Evolutionary conservation across 352 stramenopile genomes (phyloP).

Genomic region (Thalassiosira mediterranea): DNA sequence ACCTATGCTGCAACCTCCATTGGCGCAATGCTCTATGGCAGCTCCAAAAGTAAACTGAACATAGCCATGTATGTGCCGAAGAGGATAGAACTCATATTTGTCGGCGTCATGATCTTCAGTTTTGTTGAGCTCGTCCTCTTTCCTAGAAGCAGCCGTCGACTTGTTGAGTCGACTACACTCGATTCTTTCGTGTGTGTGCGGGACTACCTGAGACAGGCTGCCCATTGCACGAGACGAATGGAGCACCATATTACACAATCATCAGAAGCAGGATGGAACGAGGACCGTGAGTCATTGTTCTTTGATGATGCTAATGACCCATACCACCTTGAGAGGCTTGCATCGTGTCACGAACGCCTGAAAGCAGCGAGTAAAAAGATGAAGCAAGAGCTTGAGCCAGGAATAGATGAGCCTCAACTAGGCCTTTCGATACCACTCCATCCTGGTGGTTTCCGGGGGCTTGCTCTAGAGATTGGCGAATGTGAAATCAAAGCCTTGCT

Average conservation of each 20-base stretch:
- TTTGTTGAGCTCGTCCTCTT: constrained; percentile 45
- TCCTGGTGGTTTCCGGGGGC: too few relatives aligned
- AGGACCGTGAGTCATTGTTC: too few relatives aligned
- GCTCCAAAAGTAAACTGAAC: constrained; percentile 26
- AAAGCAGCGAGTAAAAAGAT: too few relatives aligned
- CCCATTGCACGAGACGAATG: constrained; percentile 6
- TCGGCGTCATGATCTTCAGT: constrained; percentile 38
- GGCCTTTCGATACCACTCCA: too few relatives aligned
- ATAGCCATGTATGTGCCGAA: constrained; percentile 39
- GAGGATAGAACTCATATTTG: constrained; percentile 45
- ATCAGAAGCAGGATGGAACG: too few relatives aligned
- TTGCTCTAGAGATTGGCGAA: too few relatives aligned
- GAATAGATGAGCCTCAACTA: too few relatives aligned
- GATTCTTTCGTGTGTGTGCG: constrained; percentile 20
- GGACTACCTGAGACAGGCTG: constrained; percentile 19
- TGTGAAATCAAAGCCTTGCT: too few relatives aligned
- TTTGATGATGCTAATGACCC: too few relatives aligned
- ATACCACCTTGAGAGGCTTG: too few relatives aligned
- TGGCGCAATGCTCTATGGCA: constrained; percentile 44
- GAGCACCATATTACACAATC: constrained; percentile 5
- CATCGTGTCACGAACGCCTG: too few relatives aligned
- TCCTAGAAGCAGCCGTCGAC: constrained; percentile 17
- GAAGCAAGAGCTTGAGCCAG: too few relatives aligned
- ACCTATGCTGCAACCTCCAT: constrained; percentile 46
- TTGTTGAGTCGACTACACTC: constrained; percentile 21